A percentile compares a stretch with the other conserved stretches of the same genome.
Conservation (phyloP, 345 rosid genomes). For the Heritiera littoralis region DNA sequence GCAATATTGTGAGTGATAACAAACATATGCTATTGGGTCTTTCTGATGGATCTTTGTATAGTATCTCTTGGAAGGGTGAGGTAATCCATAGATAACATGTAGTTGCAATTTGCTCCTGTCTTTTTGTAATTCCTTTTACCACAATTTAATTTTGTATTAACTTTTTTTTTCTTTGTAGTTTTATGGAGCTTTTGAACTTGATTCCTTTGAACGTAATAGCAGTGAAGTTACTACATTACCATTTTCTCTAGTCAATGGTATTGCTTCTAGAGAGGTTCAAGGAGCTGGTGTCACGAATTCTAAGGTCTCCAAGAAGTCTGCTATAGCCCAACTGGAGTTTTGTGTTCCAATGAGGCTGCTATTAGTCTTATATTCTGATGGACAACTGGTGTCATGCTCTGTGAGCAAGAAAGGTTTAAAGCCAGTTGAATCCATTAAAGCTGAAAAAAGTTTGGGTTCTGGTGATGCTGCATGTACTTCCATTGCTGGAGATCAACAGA, state of each 20-base stretch:
- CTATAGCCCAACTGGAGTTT: conserved; percentile 70
- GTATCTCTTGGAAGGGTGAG: conserved; percentile 98
- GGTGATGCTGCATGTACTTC: conserved; percentile 87
- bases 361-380: conserved; percentile 72
- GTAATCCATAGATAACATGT: conserved; percentile 41
- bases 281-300: conserved; percentile 36
- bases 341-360: conserved; percentile 68
- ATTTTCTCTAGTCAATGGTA: conserved; percentile 54
- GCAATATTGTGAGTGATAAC: conserved; percentile 79
- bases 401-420: conserved; percentile 84
- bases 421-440: conserved; percentile 66
- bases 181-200: conserved; percentile 73
- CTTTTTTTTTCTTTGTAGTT: conserved; percentile 49
- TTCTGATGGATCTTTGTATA: conserved; percentile 76
- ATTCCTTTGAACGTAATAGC: conserved; percentile 33
- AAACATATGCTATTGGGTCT: conserved; percentile 86
- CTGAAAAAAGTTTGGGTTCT: conserved; percentile 64
- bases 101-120: neutral
- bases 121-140: conserved; percentile 7
- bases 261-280: conserved; percentile 44
- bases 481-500: conserved; percentile 83
- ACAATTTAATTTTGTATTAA: conserved; percentile 7
- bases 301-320: conserved; percentile 39
- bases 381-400: conserved; percentile 70
- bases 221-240: conserved; percentile 37